A percentile compares a stretch with the other conserved stretches of the same genome.
Conservation (phyloP, 148 eudicot species). For the Dysphania ambrosioides region DNA sequence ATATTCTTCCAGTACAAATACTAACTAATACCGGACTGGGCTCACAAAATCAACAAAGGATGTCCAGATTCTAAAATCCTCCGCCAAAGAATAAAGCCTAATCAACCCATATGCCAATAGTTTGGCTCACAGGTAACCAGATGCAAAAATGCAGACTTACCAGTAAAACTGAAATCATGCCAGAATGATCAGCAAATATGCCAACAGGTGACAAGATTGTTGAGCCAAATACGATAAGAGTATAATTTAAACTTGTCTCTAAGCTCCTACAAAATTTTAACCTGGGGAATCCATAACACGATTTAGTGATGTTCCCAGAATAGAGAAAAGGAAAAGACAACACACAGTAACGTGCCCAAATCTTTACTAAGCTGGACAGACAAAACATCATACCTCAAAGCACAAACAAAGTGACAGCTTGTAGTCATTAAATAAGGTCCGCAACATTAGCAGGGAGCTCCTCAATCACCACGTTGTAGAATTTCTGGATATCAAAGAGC, state of each 20-base stretch:
- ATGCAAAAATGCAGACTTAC: slow-evolving; percentile 3
- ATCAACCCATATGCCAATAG: not conserved
- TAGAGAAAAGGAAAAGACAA: slow-evolving; percentile 11
- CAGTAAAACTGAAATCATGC: slow-evolving; percentile 9
- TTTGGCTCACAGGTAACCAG: not conserved
- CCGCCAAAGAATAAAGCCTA: slow-evolving; percentile 3
- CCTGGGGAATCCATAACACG: slow-evolving; percentile 29
- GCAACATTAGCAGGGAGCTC: slow-evolving; percentile 80
- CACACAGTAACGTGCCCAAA: slow-evolving; percentile 30
- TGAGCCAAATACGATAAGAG: slow-evolving; percentile 11
- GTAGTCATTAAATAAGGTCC: slow-evolving; percentile 49
- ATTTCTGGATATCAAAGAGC: slow-evolving; percentile 70
- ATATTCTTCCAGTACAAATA: not conserved
- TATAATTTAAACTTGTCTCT: slow-evolving; percentile 18
- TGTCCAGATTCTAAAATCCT: not conserved
- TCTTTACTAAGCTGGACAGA: slow-evolving; percentile 24
- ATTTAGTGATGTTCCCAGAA: slow-evolving; percentile 29
- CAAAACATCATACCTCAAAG: slow-evolving; percentile 28
- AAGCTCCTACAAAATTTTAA: slow-evolving; percentile 37
- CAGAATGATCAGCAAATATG: not conserved
- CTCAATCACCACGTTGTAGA: slow-evolving; percentile 60
- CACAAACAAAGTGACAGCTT: slow-evolving; percentile 10
- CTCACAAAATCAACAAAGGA: not conserved
- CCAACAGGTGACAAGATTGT: slow-evolving; percentile 12
- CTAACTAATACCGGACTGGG: not conserved